Evolutionary conservation across 192 early-diverging fungal species (phyloP), one percentile per base, ranked within the genome.

Genomic region (Funneliformis geosporum): DNA sequence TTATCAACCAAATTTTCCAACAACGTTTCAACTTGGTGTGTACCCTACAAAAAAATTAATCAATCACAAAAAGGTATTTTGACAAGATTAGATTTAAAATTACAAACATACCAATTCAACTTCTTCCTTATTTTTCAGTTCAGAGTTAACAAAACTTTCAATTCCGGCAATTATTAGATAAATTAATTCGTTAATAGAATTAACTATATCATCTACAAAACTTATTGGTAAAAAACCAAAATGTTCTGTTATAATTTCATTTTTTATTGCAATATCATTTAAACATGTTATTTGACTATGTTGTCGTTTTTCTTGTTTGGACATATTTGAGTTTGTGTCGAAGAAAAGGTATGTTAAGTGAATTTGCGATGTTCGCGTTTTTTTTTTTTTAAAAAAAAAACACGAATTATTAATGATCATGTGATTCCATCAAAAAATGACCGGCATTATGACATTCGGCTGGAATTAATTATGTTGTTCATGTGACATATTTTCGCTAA

Each of bases 161-260:
- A 95, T 85, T 21, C 88, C 89, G 65, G 88, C 86, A 1, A 93
- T 90, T 1, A 92, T 92, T 42, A 90, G 85, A 73, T 94, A 94
- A 14, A 94, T 83, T 59, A 92, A 84, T 59, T 90, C 89, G 82
- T 94, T 95, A 62, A 93, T 89, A 4, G 91, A 86, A 78, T 94
- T 92, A 83, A 94, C 89, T 38, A 94, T 87, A 68, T 95, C 93
- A 86, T 95, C 94, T 60, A 96, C 88, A 75, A 94, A 93, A 11
- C 91, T 87, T n/a, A 94, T 82, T 2, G 94, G 94, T 16, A 89
- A 83, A 79, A 94, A 95, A 27, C 93, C 94, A 84, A 95, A 91
- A 80, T 94, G 93, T 83, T 95, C 93, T 43, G 90, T 91, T 64
- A 93, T 72, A 12, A 92, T 79, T 73, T 90, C 89, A 43, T 25